These are phyloP conservation scores for Scytalidium sp. DNA, from an alignment of 2,329 filamentous ascomycete genomes.

Conservation along the genomic window DNA sequence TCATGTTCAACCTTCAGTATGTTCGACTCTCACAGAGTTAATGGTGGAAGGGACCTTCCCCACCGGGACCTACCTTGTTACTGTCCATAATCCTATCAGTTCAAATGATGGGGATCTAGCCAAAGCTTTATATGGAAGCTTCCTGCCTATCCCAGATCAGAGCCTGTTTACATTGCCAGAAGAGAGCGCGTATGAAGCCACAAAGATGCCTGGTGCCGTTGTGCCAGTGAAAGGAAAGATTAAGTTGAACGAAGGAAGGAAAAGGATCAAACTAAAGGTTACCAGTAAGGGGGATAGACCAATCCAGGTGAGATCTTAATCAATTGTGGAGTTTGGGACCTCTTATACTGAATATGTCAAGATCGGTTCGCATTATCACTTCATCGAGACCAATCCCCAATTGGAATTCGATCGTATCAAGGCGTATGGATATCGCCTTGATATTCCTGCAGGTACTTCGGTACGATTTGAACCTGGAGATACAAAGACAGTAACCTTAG, in stretches of 20 bases:
- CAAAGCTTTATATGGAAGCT: slow-evolving; percentile 87
- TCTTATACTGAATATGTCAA: slow-evolving; percentile 25
- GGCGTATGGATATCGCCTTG: slow-evolving; percentile 81
- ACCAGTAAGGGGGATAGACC: slow-evolving; percentile 86
- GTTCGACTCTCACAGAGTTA: slow-evolving; percentile 74
- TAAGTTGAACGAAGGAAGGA: slow-evolving; percentile 69
- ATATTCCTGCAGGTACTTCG: slow-evolving; percentile 88
- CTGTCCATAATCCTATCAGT: slow-evolving; percentile 85
- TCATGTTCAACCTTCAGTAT: slow-evolving; percentile 83
- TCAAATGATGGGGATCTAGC: slow-evolving; percentile 82
- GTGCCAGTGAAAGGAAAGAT: slow-evolving; percentile 65
- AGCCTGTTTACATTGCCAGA: slow-evolving; percentile 66
- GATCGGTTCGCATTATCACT: slow-evolving; percentile 92
- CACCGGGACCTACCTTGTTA: slow-evolving; percentile 88
- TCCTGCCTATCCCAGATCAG: slow-evolving; percentile 73
- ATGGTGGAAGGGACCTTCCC: slow-evolving; percentile 95
- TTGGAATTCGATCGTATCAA: slow-evolving; percentile 82
- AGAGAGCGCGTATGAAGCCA: slow-evolving; percentile 61
- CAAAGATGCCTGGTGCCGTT: slow-evolving; percentile 75
- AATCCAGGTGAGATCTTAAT: slow-evolving; percentile 62
- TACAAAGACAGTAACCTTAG: slow-evolving; percentile 82
- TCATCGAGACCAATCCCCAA: slow-evolving; percentile 89
- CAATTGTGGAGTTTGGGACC: not conserved
- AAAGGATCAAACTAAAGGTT: slow-evolving; percentile 71
- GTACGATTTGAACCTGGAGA: slow-evolving; percentile 94